Base-by-base conservation (phyloP, 2,329 filamentous ascomycete species). In the Alternaria ventricosa region DNA sequence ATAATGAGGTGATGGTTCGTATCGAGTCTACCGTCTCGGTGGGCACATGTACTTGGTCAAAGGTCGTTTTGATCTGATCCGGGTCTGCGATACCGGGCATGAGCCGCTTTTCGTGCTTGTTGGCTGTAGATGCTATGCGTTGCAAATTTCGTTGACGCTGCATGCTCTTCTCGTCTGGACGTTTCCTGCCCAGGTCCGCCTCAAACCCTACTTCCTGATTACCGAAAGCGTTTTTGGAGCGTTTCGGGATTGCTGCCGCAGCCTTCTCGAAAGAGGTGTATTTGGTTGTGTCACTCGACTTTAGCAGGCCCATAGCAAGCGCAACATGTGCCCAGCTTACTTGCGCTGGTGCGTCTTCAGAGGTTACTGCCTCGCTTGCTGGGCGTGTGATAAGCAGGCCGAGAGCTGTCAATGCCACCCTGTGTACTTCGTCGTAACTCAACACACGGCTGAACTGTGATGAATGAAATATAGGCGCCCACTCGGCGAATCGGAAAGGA, bases 1-100 rank as follows among this genome's bases (percentile, higher is more conserved):
- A 96, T 18, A 99, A 84, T 1, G 92, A 93, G 0, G 96, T 99
- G 55, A 98, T 86, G 6, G 93, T 93, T 77, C 95, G 94, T 58
- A 99, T 85, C 1, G 94, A 92, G 22, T 96, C 92, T 28, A 96
- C 91, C 3, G 93, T 97, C 64, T 94, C 93, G 0, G 86, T 81
- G 0, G 94, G 89, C 2, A 91, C 93, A 72, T 97, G 93, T 20
- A 99, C 91, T 76, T 97, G 92, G 23, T 88, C 85, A 76, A 98
- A 99, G 0, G 93, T 96, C 0, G 92, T 96, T 65, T 89, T 89
- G 68, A 99, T 93, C 72, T 92, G 92, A 50, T 90, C 85, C 7
- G 92, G 88, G 74, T 97, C 89, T 36, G 97, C 89, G 4, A 98
- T 90, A 10, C 95, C 94, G 4, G 88, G 87, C 49, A 97, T 83